Base-by-base conservation (phyloP, 192 early-diverging fungal genomes). In the Coemansia sp. region DNA sequence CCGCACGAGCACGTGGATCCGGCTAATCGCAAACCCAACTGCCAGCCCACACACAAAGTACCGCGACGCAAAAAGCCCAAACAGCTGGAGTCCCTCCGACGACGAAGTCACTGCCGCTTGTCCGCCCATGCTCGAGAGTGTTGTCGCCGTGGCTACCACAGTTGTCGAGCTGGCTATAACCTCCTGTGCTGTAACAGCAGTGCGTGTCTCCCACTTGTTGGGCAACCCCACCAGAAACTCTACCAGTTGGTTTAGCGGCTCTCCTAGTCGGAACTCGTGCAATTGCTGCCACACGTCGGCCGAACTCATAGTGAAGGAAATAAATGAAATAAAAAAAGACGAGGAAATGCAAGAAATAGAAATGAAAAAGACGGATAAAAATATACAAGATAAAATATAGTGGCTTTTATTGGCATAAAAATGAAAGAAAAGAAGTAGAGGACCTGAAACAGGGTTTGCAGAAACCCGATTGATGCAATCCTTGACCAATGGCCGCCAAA, bases 251-350 rank as follows among this genome's bases (percentile, higher is more conserved):
- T 60, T 60, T 10, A 76, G 29, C 27, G 67, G 67, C 29, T 23
- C 74, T 37, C 78, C 68, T 4, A 76, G 45, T 11, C 67, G 75
- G 39, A 72, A 62, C 23, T 75, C 66, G n/a, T 73, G 68, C 45
- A 83, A 61, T 60, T 83, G 76, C 67, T 83, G 76, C 80, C 80
- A 83, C 39, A 83, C 80, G 61, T 78, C 80, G 5, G 75, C 23
- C 55, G 29, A 32, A 15, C 55, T 58, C 55, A 58, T 58, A 34
- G 14, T 17, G 55, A 29, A 34, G 25, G 10, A 29, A 55, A 29
- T 55, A 5, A 27, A 27, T 1, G 1, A 27, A 27, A 27, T 2
- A 27, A 27, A 27, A 27, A 27, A 27, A 27, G 27, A 15, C 12
- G 51, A 29, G 9, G 25, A 29, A 29, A 29, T 21, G 51, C 11